Evolutionary conservation across 768 basidiomycete species (phyloP).

Genomic region (Cystobasidium ongulense): DNA sequence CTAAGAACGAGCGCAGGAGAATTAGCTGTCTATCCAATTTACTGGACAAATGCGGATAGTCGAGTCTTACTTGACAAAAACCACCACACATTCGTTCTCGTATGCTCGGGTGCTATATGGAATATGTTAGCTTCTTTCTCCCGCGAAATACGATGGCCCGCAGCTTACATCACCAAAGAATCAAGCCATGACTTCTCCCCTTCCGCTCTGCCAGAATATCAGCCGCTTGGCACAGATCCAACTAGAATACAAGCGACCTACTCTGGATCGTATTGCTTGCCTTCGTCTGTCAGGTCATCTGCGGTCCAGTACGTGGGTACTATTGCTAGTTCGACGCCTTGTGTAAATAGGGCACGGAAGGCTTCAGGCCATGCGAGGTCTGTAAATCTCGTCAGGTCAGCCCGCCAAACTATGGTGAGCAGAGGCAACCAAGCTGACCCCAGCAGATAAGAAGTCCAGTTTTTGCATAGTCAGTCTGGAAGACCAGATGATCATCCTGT

Average conservation of each 20-base stretch:
- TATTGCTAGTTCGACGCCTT: conserved; percentile 32
- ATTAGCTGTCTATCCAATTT: not conserved
- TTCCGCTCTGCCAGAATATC: not conserved
- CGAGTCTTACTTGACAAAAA: conserved; percentile 21
- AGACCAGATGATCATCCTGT: conserved; percentile 37
- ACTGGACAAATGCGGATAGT: too few relatives aligned
- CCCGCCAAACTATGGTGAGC: not conserved
- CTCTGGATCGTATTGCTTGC: conserved; percentile 28
- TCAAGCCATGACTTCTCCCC: conserved; percentile 36
- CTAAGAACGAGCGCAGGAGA: not conserved
- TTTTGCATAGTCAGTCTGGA: conserved; percentile 36
- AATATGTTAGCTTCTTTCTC: not conserved
- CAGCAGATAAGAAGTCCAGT: conserved; percentile 37
- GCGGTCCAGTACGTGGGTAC: conserved; percentile 39
- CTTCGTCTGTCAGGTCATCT: conserved; percentile 24
- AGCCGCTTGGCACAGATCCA: not conserved
- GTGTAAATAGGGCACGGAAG: conserved; percentile 23
- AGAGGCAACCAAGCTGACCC: not conserved
- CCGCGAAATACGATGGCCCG: not conserved
- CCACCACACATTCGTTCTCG: conserved; percentile 38
- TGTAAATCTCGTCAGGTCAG: not conserved
- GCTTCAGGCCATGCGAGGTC: conserved; percentile 33
- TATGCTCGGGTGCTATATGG: conserved; percentile 31
- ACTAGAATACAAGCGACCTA: not conserved
- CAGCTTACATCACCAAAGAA: conserved; percentile 29